Base-by-base conservation (phyloP, 2,329 filamentous ascomycete species). In the Trichoderma sp. region DNA sequence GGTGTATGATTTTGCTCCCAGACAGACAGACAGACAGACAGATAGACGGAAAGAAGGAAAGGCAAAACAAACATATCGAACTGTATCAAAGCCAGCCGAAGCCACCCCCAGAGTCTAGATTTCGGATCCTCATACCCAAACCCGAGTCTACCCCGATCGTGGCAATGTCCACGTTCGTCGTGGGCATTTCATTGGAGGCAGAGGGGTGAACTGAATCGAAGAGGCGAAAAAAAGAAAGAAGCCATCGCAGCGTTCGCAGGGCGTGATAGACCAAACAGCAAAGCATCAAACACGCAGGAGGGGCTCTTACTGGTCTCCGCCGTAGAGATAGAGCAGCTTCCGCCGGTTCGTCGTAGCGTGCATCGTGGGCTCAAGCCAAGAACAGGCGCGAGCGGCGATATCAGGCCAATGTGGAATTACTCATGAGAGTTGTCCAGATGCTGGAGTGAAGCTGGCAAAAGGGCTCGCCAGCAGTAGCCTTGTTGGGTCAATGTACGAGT, bases 221-320 rank as follows among this genome's bases (percentile, higher is more conserved):
- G 40, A 43, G 40, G 40, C 40, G 29, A 27, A 33, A 66, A 65
- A 37, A 43, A 57, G n/a, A 31, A 19, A 16, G 35, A 47, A n/a
- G 62, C 53, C 63, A 58, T 52, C 53, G 37, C 53, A 37, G 53
- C 19, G 27, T 21, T 58, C 24, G 40, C 52, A 66, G 33, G 24
- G 63, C 53, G 55, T 37, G 19, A 37, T 49, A 37, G 40, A 49
- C n/a, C 27, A 37, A n/a, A 33, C 7, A 47, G 24, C 27, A 35
- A n/a, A 16, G 40, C 59, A 52, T 62, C 63, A 49, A 27, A 49
- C 21, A 19, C 8, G 56, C 55, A 10, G 52, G 60, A 7, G 27
- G 43, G 62, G 33, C 21, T 75, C 79, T 75, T 75, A 83, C 82
- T 75, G 76, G 68, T 78, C 75, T 49, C 81, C 81, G 31, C 82